Evolutionary conservation across 2,329 filamentous ascomycete species (phyloP), one percentile per base, ranked within the genome.

Genomic region (Stagonosporopsis rhizophila): DNA sequence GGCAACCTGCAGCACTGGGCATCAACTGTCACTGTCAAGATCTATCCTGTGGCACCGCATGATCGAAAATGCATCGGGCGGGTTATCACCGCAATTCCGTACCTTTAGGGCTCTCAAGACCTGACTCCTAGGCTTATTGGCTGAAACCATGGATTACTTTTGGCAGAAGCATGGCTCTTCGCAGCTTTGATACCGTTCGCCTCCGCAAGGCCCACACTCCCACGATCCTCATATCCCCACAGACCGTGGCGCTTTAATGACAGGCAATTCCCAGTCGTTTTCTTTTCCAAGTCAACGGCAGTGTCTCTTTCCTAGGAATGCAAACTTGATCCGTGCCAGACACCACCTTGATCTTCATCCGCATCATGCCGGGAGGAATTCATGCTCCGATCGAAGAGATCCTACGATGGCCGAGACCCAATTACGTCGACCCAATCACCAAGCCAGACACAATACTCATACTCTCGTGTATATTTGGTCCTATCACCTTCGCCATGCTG

Each of bases 361-460:
- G 48, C 62, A 64, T 23, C 6, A 73, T 74, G 71, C 68, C 69
- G 37, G 71, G 71, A 17, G 69, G 69, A 12, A 60, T 73, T 14
- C 59, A 71, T 40, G 57, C 66, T 44, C 67, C 71, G 9, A 27
- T 69, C n/a, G 62, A 66, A 19, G 67, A 67, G 23, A 54, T 65
- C 1, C 37, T 65, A 23, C 54, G 46, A 22, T 74, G 69, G 68
- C 71, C 71, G 19, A 45, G 25, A 15, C 61, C 66, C 15, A 69
- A 73, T 48, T 67, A 63, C 39, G 48, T 58, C 32, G 52, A 71
- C 42, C 70, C 70, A 9, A 45, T 44, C 6, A 66, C 55, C 1
- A 57, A 65, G 46, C 64, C 67, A 19, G 64, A 68, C 32, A 61
- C 62, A 0, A 41, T 67, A 8, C 17, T 61, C 3, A 30, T 68